Base-by-base conservation (phyloP, 2,329 filamentous ascomycete genomes). In the Fonsecaea nubica region DNA sequence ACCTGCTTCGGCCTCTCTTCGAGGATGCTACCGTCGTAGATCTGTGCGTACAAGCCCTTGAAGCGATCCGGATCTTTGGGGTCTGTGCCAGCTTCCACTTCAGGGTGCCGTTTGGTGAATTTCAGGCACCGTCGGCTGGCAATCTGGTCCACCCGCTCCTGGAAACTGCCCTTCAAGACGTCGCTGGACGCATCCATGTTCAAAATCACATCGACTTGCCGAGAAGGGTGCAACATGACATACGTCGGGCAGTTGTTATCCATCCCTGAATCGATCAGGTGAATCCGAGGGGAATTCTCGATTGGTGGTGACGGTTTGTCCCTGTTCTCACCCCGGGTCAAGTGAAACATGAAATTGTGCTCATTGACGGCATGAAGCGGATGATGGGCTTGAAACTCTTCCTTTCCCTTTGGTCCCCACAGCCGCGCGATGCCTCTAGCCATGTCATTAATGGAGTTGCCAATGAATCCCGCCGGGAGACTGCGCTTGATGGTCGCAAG, bases 201-300 rank as follows among this genome's bases (percentile, higher is more conserved):
- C 32, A 68, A n/a, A 13, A 68, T 64, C 13, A 68, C 54, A 61
- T 68, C 66, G 9, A 68, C 63, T 15, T 60, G 15, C 33, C 66
- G 63, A 15, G 48, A 35, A 13, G 66, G 66, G 33, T 68, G 66
- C 36, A 65, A 18, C 58, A 68, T 62, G 35, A 68, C 63, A 42
- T 68, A 68, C 7, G 63, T 65, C n/a, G 66, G 66, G 48, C 66
- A 68, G 50, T 68, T 68, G 54, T 68, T 68, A 63, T 68, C 66
- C 63, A 68, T 65, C 7, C 66, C 63, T 8, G 58, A 59, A 50
- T 68, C 66, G 18, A 68, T 65, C 10, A 65, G 63, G 45, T 68
- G 63, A 21, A 68, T 63, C 4, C 59, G 58, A 18, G 66, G 59
- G 12, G 66, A 64, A n/a, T 65, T 68, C 63, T 68, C 63, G 21